phyloP scores from a whole-genome alignment of 2,329 filamentous ascomycete species.

The Penicillium concentricum region DNA sequence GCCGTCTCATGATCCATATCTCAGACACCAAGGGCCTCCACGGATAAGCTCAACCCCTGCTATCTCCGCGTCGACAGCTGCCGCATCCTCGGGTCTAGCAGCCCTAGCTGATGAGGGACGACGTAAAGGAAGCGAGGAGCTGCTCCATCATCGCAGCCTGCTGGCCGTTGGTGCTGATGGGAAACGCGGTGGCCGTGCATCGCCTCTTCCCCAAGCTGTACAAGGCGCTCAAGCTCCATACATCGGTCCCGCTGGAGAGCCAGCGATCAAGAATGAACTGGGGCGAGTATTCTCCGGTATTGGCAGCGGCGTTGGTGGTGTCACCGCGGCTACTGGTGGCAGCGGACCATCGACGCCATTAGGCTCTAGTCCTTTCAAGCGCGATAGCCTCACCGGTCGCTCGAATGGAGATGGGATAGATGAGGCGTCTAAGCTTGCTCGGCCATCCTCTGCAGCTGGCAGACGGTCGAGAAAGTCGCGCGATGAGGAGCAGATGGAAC shows the following conservation, averaged over 20 bases:
- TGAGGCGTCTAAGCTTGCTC: conserved; percentile 39
- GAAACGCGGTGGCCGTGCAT: conserved; percentile 78
- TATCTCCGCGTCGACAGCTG: conserved; percentile 24
- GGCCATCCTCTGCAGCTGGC: conserved; percentile 50
- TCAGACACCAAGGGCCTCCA: conserved; percentile 31
- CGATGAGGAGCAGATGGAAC: conserved; percentile 69
- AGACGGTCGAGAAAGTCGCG: conserved; percentile 68
- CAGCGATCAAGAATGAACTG: conserved; percentile 91
- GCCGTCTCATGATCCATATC: conserved; percentile 35
- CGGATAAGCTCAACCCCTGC: conserved; percentile 35
- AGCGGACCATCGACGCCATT: conserved; percentile 57
- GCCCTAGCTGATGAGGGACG: conserved; percentile 39
- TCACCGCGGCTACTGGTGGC: conserved; percentile 48
- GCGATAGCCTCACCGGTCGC: conserved; percentile 50
- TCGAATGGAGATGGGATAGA: conserved; percentile 41
- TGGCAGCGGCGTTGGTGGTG: conserved; percentile 64
- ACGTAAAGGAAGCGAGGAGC: conserved; percentile 54
- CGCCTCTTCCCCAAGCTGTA: conserved; percentile 87
- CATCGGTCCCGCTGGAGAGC: conserved; percentile 75
- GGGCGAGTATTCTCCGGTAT: conserved; percentile 96
- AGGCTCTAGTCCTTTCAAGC: conserved; percentile 51
- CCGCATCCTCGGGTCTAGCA: conserved; percentile 26
- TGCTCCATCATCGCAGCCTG: conserved; percentile 64
- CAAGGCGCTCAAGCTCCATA: conserved; percentile 84
- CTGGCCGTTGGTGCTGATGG: conserved; percentile 72